phyloP scores from a whole-genome alignment of 2,329 filamentous ascomycete species.

The Ophiocordyceps polyrhachis-furcata region DNA sequence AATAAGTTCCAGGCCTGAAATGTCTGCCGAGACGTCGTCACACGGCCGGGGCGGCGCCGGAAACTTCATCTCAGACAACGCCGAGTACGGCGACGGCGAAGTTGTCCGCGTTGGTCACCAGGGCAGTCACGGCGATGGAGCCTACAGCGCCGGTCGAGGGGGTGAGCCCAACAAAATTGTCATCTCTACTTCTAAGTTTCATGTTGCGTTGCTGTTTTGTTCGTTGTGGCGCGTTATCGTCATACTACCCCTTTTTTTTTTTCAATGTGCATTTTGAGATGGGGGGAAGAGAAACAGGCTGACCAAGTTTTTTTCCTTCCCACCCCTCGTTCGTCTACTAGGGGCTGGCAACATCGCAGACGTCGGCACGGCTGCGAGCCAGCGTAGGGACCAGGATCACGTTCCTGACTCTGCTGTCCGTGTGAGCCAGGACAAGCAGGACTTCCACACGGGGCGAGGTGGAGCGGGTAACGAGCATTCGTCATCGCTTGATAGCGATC shows the following conservation, averaged over 20 bases:
- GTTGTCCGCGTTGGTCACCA: conserved; percentile 35
- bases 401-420: conserved; percentile 34
- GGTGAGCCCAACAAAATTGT: conserved; percentile 18
- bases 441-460: conserved; percentile 40
- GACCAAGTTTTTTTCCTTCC: not conserved
- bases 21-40: conserved; percentile 31
- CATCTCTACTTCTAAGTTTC: not conserved
- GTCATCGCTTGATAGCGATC: not conserved
- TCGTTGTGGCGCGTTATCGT: too few species aligned
- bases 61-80: conserved; percentile 40
- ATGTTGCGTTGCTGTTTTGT: too few species aligned
- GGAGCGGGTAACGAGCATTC: conserved; percentile 38
- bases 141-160: conserved; percentile 39
- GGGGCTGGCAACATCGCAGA: conserved; percentile 42
- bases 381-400: conserved; percentile 31
- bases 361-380: conserved; percentile 16
- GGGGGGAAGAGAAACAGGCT: not conserved
- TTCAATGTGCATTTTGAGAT: too few species aligned
- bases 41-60: conserved; percentile 43
- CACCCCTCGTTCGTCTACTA: conserved; percentile 8
- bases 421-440: conserved; percentile 24
- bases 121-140: conserved; percentile 38
- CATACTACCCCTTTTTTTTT: too few species aligned
- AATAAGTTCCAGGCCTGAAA: conserved; percentile 5
- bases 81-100: conserved; percentile 41